Base-by-base conservation (phyloP, 1,139 yeast genomes). In the Saccharomyces uvarum region DNA sequence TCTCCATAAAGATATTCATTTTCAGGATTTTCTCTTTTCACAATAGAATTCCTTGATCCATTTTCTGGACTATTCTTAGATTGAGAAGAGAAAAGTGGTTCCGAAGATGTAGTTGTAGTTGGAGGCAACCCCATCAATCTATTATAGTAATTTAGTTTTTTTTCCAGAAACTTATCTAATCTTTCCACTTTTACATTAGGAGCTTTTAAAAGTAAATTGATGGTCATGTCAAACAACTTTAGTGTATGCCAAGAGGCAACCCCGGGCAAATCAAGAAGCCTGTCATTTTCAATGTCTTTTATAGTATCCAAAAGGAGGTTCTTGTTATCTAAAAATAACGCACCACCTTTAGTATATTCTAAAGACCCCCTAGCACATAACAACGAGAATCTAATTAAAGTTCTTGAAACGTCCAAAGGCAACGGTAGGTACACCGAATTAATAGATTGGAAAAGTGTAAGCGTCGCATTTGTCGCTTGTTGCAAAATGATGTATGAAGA, bases 261-360 rank as follows among this genome's bases (percentile, higher is more conserved):
- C 0, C 90, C 89, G 0, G 88, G 83, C 16, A 82, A 69, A 32
- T 79, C 81, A 50, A 75, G 73, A 19, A 70, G 72, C 50, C 82
- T 77, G 59, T 83, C 87, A 13, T 69, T 62, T 58, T 75, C 79
- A 55, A 84, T 69, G 51, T 77, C 78, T 19, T 74, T 70, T 2
- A 84, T 70, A 2, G 84, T 75, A 47, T 74, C 78, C 31, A 75
- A 69, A 41, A 86, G 70, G 50, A 85, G 70, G 41, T 73, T 76
- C 59, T 83, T 85, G 67, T 85, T 82, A 51, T 84, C 88, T 65
- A 81, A 86, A 63, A 84, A 82, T 55, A 89, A 71, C 0, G 93
- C 84, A 0, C 97, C 96, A 27, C 93, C 90, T 65, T 88, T 83
- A 2, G 89, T 84, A 66, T 88, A 88, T 60, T 88, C 96, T 56